phyloP scores from a whole-genome alignment of 129 eudicot species.

The Flaveria brownii region DNA sequence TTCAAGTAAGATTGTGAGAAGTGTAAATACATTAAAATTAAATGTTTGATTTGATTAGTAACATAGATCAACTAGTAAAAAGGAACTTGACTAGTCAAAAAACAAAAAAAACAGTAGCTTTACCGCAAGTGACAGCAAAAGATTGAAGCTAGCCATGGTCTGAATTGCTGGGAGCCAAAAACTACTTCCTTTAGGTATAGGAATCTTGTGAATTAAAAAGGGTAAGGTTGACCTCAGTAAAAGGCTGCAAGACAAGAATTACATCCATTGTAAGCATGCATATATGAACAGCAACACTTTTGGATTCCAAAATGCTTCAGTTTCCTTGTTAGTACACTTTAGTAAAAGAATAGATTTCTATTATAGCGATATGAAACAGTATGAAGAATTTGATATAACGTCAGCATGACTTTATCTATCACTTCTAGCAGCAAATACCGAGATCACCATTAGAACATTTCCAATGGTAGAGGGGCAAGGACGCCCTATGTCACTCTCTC shows the following conservation, averaged over 20 bases:
- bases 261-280: conserved; percentile 14
- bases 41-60: not conserved
- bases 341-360: not conserved
- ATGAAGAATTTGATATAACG: not conserved
- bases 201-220: conserved; percentile 64
- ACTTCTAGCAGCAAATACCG: conserved; percentile 1
- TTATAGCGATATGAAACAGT: not conserved
- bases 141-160: conserved; percentile 76
- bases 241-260: conserved; percentile 58
- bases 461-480: too few species aligned
- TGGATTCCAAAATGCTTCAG: not conserved
- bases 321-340: conserved; percentile 1
- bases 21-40: not conserved
- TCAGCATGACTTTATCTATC: conserved; percentile 4
- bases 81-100: not conserved
- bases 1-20: not conserved
- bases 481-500: too few species aligned
- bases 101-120: conserved; percentile 6
- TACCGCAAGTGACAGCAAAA: conserved; percentile 75
- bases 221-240: conserved; percentile 61
- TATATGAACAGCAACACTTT: conserved; percentile 21
- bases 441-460: not conserved
- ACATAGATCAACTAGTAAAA: conserved; percentile 1
- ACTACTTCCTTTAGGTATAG: conserved; percentile 77
- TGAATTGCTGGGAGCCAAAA: conserved; percentile 87